phyloP scores from a whole-genome alignment of 441 rosid species.

The Biscutella laevigata region DNA sequence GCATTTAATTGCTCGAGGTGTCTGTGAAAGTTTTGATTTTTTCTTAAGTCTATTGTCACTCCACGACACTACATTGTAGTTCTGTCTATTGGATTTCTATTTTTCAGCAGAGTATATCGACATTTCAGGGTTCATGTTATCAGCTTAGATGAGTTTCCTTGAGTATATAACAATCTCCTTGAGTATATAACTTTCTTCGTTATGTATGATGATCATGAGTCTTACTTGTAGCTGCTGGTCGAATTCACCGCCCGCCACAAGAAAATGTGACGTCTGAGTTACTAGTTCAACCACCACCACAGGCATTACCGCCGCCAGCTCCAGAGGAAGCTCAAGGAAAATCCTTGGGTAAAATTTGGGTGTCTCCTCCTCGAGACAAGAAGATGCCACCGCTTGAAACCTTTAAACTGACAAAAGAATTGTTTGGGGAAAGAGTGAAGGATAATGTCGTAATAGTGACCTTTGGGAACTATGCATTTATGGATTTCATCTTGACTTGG shows the following conservation, averaged over 20 bases:
- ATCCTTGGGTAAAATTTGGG: conserved; percentile 55
- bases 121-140: neutral
- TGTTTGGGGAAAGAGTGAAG: conserved; percentile 63
- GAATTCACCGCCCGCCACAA: conserved; percentile 30
- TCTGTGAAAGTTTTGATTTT: neutral
- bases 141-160: neutral
- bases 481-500: conserved; percentile 98
- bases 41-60: neutral
- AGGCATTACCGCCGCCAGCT: conserved; percentile 9
- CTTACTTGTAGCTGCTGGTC: conserved; percentile 35
- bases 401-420: conserved; percentile 62
- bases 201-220: conserved; percentile 3
- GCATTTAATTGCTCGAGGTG: neutral
- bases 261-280: conserved; percentile 19
- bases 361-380: conserved; percentile 45
- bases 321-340: conserved; percentile 19
- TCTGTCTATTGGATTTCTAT: neutral
- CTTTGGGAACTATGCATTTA: conserved; percentile 93
- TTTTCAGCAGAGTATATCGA: neutral
- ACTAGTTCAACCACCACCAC: conserved; percentile 21
- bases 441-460: conserved; percentile 81
- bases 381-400: conserved; percentile 73
- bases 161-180: neutral
- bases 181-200: neutral
- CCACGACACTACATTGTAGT: neutral